Conservation (phyloP, 2,329 filamentous ascomycete species). For the Diplodia mutila region DNA sequence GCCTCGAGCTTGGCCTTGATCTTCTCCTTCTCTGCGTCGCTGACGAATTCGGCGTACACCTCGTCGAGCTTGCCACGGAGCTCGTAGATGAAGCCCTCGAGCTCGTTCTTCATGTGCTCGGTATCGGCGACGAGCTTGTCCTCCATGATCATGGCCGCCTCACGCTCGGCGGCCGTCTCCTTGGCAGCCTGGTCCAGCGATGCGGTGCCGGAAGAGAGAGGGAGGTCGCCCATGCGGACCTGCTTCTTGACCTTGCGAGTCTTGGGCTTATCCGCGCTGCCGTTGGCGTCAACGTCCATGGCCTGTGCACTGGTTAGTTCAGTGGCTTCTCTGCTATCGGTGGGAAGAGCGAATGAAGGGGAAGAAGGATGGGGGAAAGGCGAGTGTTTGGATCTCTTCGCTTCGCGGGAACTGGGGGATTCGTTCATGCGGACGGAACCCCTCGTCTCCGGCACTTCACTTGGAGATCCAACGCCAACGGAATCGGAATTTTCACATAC, state of each 20-base stretch:
- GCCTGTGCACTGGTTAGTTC: constrained; percentile 33
- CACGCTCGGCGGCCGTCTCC: constrained; percentile 74
- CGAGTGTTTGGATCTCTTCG: constrained; percentile 39
- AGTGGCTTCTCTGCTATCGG: constrained; percentile 27
- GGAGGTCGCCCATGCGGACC: constrained; percentile 93
- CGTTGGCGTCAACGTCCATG: constrained; percentile 46
- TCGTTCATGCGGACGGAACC: constrained; percentile 12
- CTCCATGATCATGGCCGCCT: constrained; percentile 91
- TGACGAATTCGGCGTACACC: constrained; percentile 84
- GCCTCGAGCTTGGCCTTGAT: constrained; percentile 81
- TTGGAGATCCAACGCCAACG: constrained; percentile 31
- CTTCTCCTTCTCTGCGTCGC: constrained; percentile 88
- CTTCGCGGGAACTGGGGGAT: constrained; percentile 31
- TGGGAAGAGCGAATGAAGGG: constrained; percentile 18
- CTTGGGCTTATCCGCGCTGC: constrained; percentile 62
- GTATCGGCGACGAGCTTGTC: constrained; percentile 98
- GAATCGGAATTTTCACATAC: constrained; percentile 13
- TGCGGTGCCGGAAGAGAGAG: constrained; percentile 80
- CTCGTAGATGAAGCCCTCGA: constrained; percentile 97
- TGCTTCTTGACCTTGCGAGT: constrained; percentile 99
- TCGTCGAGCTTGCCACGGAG: constrained; percentile 94
- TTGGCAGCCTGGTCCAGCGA: constrained; percentile 73
- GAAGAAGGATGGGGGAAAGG: neutral
- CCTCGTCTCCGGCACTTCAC: constrained; percentile 28
- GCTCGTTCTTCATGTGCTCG: constrained; percentile 99